Percentiles rank a stretch among this genome's conserved stretches.
Conservation (phyloP, 1,139 yeast genomes). For the Nakaseomyces uthaithaninus region DNA sequence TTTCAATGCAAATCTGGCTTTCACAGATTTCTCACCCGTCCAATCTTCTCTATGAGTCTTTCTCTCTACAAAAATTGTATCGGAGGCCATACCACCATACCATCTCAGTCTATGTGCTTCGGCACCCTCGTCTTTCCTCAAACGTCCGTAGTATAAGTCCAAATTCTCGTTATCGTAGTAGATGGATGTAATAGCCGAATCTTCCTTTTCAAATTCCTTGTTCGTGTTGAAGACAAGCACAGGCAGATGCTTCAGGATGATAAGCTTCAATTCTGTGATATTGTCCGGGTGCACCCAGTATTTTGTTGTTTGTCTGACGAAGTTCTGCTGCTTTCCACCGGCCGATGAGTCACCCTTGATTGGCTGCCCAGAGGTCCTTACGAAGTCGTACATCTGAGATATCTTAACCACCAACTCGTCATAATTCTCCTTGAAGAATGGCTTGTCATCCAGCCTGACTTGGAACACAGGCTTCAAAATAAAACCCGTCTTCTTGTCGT, state of each 20-base stretch:
- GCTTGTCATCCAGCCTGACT: constrained; percentile 84
- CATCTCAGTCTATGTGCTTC: constrained; percentile 97
- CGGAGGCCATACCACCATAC: constrained; percentile 97
- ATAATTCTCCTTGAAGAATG: constrained; percentile 91
- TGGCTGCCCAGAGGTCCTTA: constrained; percentile 92
- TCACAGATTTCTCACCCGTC: constrained; percentile 98
- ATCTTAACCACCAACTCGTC: constrained; percentile 82
- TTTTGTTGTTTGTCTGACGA: constrained; percentile 95
- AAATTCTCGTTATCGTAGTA: constrained; percentile 84
- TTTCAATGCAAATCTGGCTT: constrained; percentile 87
- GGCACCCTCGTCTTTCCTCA: constrained; percentile 96
- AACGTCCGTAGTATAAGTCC: constrained; percentile 88
- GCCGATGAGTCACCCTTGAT: constrained; percentile 90
- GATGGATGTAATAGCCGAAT: constrained; percentile 91
- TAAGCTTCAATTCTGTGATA: constrained; percentile 91
- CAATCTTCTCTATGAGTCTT: constrained; percentile 98
- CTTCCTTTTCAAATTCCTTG: constrained; percentile 90
- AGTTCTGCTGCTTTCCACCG: constrained; percentile 95
- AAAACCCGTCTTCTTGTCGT: constrained; percentile 83
- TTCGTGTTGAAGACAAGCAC: constrained; percentile 93
- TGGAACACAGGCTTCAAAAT: constrained; percentile 85
- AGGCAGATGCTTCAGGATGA: constrained; percentile 87
- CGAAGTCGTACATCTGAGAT: constrained; percentile 82
- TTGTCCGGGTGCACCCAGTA: constrained; percentile 99
- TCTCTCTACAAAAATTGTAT: constrained; percentile 89